Evolutionary conservation across 805 yeast genomes (phyloP).

Genomic region (Yamadazyma laniorum): DNA sequence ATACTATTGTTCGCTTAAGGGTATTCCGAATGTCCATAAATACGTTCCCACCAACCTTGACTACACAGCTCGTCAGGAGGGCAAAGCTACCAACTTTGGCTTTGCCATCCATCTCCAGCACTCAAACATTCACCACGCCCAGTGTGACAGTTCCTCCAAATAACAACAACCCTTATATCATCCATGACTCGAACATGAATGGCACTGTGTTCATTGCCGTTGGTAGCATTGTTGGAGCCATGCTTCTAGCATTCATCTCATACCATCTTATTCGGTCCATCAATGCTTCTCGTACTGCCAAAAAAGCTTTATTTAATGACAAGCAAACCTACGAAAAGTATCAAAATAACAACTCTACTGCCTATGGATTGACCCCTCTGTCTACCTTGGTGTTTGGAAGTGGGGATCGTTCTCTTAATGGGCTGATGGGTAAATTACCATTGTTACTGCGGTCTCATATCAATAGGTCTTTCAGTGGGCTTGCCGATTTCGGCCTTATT

Average conservation of each 20-base stretch:
- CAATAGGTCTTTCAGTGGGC: slow-evolving; percentile 17
- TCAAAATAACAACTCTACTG: slow-evolving; percentile 13
- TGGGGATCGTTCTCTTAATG: slow-evolving; percentile 16
- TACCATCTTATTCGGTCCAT: slow-evolving; percentile 53
- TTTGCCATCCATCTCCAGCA: slow-evolving; percentile 17
- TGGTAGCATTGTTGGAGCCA: slow-evolving; percentile 64
- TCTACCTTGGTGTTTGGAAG: slow-evolving; percentile 14
- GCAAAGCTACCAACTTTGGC: slow-evolving; percentile 8
- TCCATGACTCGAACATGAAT: slow-evolving; percentile 50
- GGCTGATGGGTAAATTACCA: slow-evolving; percentile 34
- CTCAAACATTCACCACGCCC: slow-evolving; percentile 43
- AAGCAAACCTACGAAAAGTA: slow-evolving; percentile 27
- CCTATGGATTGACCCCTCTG: slow-evolving; percentile 23
- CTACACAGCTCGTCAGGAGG: slow-evolving; percentile 3
- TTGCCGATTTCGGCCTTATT: slow-evolving; percentile 15
- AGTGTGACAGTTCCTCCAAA: slow-evolving; percentile 57
- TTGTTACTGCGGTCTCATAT: slow-evolving; percentile 24
- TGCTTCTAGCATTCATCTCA: slow-evolving; percentile 48
- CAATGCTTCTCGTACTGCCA: slow-evolving; percentile 52
- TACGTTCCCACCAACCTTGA: slow-evolving; percentile 8
- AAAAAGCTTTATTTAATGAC: slow-evolving; percentile 37
- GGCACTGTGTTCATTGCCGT: slow-evolving; percentile 86
- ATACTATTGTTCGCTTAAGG: too few relatives aligned
- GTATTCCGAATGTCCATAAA: too few relatives aligned
- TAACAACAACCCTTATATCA: slow-evolving; percentile 61